Evolutionary conservation across 257 asterid genomes (phyloP), one percentile per base, ranked within the genome.

Genomic region (Rubia yunnanensis): DNA sequence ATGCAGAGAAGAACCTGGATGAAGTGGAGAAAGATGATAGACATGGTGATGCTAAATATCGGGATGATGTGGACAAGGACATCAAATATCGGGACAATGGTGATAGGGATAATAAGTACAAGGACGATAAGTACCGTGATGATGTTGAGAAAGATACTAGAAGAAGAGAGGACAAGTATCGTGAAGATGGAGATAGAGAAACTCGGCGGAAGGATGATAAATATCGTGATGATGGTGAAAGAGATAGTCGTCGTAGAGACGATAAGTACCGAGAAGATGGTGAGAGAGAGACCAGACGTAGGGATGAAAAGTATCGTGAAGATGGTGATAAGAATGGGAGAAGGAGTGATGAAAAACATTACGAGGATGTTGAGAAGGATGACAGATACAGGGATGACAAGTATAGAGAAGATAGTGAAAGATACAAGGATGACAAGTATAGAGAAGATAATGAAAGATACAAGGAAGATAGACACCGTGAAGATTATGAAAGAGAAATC

Each of bases 201-300:
- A 70, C 72, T 66, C 74, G 86, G 73, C 84, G 74, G 55, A 83
- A 72, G 71, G 92, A 84, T 77, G 87, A 81, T 23, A 91, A 79
- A 80, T 65, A 80, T 66, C 81, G 80, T 20, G 89, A 83, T 38
- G 87, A 72, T 52, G 65, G 65, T 48, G 91, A 83, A 32, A 90
- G 85, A 74, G 87, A 88, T 66, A 60, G 11, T 8, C 77, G 80
- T 10, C 86, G 80, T 30, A 83, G 77, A 73, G 91, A 87, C 70
- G 95, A 85, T 61, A 81, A 73, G 49, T 72, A 85, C 73, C 83
- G 72, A 50, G 95, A 83, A 65, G 94, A 84, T 80, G 89, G 79
- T 74, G 85, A 81, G 63, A 84, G 64, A 69, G 87, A 79, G 69
- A 52, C 55, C 49, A 78, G 82, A 60, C 81, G 70, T 38, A 74